Evolutionary conservation across 2,329 filamentous ascomycete genomes (phyloP).

Genomic region (Pseudogymnoascus sp.): DNA sequence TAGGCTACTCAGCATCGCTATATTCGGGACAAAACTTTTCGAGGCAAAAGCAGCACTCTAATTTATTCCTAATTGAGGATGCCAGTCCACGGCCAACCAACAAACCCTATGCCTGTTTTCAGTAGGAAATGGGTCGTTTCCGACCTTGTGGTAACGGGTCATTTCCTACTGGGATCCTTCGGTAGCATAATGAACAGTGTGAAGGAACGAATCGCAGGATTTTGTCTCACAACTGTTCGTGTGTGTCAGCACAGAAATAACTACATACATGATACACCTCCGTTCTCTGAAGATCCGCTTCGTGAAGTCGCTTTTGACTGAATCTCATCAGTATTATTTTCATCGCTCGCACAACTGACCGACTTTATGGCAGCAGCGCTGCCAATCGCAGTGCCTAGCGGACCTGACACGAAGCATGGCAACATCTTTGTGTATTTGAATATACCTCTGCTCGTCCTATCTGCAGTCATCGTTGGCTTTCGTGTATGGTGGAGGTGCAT

Average conservation of each 20-base stretch:
- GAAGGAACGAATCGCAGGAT: not conserved
- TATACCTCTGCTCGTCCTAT: slow-evolving; percentile 14
- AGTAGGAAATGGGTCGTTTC: too few relatives aligned
- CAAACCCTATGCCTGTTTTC: not conserved
- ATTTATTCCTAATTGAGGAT: not conserved
- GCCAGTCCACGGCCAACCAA: not conserved
- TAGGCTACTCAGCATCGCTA: not conserved
- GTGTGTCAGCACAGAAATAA: not conserved
- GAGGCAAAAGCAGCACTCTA: not conserved
- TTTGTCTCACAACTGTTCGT: not conserved
- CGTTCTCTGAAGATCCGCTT: slow-evolving; percentile 1
- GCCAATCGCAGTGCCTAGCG: not conserved
- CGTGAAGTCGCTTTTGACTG: not conserved
- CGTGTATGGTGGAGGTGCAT: slow-evolving; percentile 16
- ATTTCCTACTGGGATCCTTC: not conserved
- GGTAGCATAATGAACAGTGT: not conserved
- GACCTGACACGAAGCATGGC: slow-evolving; percentile 9
- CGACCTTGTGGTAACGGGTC: not conserved
- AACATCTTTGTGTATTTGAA: slow-evolving; percentile 8
- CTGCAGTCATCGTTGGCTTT: slow-evolving; percentile 10
- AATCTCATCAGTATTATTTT: slow-evolving; percentile 3
- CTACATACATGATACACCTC: not conserved
- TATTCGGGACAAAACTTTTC: not conserved
- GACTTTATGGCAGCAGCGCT: not conserved
- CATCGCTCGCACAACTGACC: too few relatives aligned